Evolutionary conservation across 495 filamentous ascomycete species (phyloP).

Genomic region (Hypoxylon crocopeplum): DNA sequence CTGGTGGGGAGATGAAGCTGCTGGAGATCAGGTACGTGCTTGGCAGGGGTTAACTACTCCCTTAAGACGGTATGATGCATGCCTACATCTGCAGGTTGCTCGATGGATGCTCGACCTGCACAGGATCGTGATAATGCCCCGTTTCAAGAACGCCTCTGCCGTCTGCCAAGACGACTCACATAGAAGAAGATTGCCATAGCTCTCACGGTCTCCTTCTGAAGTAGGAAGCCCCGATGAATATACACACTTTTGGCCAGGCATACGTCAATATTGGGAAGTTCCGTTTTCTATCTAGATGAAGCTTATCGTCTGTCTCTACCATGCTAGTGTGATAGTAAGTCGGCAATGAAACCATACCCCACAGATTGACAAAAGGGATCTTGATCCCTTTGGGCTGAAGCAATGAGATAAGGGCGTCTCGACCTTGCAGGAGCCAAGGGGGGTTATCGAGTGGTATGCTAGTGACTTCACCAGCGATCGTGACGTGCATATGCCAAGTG

Average conservation of each 20-base stretch:
- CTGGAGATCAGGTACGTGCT: conserved; percentile 8
- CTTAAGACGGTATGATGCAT: conserved; percentile 10
- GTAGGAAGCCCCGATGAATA: conserved; percentile 18
- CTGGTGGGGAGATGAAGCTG: conserved; percentile 10
- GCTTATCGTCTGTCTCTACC: neutral
- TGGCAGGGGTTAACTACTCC: conserved; percentile 13
- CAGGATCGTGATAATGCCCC: conserved; percentile 14
- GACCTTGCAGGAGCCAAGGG: too few species aligned
- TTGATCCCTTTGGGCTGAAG: conserved; percentile 15
- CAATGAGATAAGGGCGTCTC: conserved; percentile 3
- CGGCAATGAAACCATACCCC: conserved; percentile 3
- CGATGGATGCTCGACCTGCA: conserved; percentile 8
- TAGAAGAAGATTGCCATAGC: neutral
- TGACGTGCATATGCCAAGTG: conserved; percentile 28
- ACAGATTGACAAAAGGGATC: conserved; percentile 1
- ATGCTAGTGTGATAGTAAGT: neutral
- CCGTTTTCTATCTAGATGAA: neutral
- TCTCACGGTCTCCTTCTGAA: conserved; percentile 8
- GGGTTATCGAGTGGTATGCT: too few species aligned
- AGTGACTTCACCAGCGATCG: conserved; percentile 19
- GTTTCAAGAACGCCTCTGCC: conserved; percentile 8
- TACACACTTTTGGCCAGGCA: conserved; percentile 4
- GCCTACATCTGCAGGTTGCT: conserved; percentile 10
- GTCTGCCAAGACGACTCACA: conserved; percentile 24
- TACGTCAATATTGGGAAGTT: conserved; percentile 4